phyloP scores from a whole-genome alignment of 129 eudicot genomes.

The Mikania micrantha region DNA sequence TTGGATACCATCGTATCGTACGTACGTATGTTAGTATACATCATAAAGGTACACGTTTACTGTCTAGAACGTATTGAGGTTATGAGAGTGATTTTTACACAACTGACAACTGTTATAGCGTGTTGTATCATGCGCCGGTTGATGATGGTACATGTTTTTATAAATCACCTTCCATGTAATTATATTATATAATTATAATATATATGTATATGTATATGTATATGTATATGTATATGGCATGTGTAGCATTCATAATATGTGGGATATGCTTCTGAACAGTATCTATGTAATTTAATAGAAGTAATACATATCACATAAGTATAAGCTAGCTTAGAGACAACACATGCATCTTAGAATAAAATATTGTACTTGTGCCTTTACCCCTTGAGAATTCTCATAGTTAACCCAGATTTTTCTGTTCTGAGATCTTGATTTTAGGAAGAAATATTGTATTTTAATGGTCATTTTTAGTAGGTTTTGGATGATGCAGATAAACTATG shows the following conservation, averaged over 20 bases:
- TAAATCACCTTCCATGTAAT: not conserved
- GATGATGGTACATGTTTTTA: not conserved
- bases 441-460: slow-evolving; percentile 17
- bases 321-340: slow-evolving; percentile 36
- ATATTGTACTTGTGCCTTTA: not conserved
- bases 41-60: not conserved
- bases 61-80: not conserved
- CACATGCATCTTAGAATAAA: slow-evolving; percentile 31
- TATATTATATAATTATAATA: not conserved
- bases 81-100: not conserved
- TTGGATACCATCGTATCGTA: not conserved
- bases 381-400: slow-evolving; percentile 15
- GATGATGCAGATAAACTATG: slow-evolving; percentile 30
- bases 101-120: not conserved
- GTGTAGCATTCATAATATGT: slow-evolving; percentile 38
- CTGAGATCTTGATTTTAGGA: slow-evolving; percentile 35
- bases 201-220: not conserved
- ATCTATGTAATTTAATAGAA: slow-evolving; percentile 30
- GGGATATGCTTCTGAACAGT: slow-evolving; percentile 37
- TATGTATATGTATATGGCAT: slow-evolving; percentile 15
- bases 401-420: slow-evolving; percentile 20
- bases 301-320: slow-evolving; percentile 27
- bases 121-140: not conserved
- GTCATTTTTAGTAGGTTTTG: slow-evolving; percentile 29
- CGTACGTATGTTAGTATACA: too few relatives aligned